Evolutionary conservation across 1,139 yeast species (phyloP).

Genomic region (Scheffersomyces cryptocercus): DNA sequence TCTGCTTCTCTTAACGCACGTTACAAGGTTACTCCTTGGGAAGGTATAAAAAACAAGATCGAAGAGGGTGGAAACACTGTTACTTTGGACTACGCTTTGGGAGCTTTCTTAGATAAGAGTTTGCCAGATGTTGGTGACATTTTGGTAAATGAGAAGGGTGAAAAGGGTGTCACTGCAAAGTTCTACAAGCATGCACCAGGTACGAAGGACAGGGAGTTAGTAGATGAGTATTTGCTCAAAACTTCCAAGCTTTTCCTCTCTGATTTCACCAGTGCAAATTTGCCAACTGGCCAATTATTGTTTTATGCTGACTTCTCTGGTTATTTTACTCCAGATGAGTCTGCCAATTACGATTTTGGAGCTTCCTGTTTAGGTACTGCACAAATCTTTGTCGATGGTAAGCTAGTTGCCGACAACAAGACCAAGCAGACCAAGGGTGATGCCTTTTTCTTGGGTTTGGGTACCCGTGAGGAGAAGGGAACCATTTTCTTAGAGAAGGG

Average conservation of each 20-base stretch:
- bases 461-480: constrained; percentile 51
- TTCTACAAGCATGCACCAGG: constrained; percentile 42
- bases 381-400: constrained; percentile 50
- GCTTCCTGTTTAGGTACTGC: constrained; percentile 55
- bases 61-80: constrained; percentile 13
- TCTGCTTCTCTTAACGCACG: constrained; percentile 51
- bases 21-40: constrained; percentile 47
- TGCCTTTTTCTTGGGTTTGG: constrained; percentile 47
- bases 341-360: constrained; percentile 54
- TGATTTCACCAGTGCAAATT: constrained; percentile 42
- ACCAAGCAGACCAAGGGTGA: constrained; percentile 51
- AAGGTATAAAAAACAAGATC: constrained; percentile 30
- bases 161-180: constrained; percentile 35
- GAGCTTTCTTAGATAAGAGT: constrained; percentile 32
- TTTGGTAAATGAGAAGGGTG: constrained; percentile 29
- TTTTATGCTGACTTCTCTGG: constrained; percentile 48
- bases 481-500: constrained; percentile 40
- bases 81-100: constrained; percentile 25
- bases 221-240: constrained; percentile 36
- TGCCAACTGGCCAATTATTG: constrained; percentile 26
- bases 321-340: constrained; percentile 43
- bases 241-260: constrained; percentile 44
- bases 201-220: constrained; percentile 27
- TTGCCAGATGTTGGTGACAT: constrained; percentile 30
- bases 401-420: constrained; percentile 57